Conservation (phyloP, 441 rosid genomes). For the Croton setiger region DNA sequence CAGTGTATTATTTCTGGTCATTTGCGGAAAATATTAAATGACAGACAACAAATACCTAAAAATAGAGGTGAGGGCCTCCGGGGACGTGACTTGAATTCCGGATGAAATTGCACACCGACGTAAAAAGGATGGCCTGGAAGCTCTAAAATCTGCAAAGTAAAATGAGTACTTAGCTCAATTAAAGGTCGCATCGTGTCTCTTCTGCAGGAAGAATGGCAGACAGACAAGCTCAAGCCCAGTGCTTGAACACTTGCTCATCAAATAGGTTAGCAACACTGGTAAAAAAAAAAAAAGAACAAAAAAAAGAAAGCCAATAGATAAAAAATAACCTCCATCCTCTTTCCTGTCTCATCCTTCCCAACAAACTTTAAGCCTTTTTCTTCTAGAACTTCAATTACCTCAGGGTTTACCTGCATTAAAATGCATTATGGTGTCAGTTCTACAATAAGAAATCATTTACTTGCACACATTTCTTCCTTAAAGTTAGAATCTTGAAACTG, state of each 20-base stretch:
- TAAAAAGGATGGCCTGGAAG: constrained; percentile 76
- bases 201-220: not conserved
- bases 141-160: constrained; percentile 62
- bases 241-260: constrained; percentile 9
- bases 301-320: constrained; percentile 3
- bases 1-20: not conserved
- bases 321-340: constrained; percentile 74
- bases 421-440: not conserved
- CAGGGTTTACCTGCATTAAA: constrained; percentile 73
- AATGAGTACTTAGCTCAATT: constrained; percentile 1
- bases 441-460: not conserved
- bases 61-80: constrained; percentile 86
- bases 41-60: constrained; percentile 46
- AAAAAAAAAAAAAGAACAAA: not conserved
- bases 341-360: constrained; percentile 88
- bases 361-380: constrained; percentile 74
- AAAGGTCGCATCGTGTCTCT: not conserved
- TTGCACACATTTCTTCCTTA: constrained; percentile 44
- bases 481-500: constrained; percentile 25
- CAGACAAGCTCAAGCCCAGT: constrained; percentile 5
- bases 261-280: not conserved
- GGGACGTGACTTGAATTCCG: constrained; percentile 98
- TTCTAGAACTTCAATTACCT: constrained; percentile 60
- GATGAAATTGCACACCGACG: constrained; percentile 93
- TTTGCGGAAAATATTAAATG: not conserved